Conservation (phyloP, 257 asterid species). For the Coffea eugenioides region DNA sequence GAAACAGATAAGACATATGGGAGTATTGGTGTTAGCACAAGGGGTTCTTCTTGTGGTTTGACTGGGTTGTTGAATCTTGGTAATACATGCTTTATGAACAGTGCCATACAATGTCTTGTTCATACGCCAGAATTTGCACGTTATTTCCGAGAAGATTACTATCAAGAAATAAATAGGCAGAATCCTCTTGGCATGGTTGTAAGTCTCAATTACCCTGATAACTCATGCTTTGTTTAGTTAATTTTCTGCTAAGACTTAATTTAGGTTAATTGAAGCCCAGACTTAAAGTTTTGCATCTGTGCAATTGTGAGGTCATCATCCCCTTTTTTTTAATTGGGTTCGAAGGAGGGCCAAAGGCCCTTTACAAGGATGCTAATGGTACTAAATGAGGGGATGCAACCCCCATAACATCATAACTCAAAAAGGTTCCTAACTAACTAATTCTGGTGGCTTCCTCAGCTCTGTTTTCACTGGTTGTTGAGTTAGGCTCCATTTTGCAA, state of each 20-base stretch:
- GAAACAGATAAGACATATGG: constrained; percentile 65
- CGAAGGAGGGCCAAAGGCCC: too few relatives aligned
- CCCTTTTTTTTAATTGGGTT: too few relatives aligned
- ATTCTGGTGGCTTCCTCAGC: too few relatives aligned
- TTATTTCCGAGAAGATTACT: constrained; percentile 94
- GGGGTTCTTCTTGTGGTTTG: constrained; percentile 93
- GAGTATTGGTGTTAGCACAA: constrained; percentile 78
- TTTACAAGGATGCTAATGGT: too few relatives aligned
- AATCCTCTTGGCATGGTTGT: constrained; percentile 99
- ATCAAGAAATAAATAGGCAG: constrained; percentile 91
- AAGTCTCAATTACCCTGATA: constrained; percentile 43
- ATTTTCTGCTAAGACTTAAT: not conserved
- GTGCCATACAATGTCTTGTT: constrained; percentile 97
- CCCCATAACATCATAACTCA: too few relatives aligned
- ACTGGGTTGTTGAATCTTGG: constrained; percentile 96
- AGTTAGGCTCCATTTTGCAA: too few relatives aligned
- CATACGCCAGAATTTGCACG: constrained; percentile 96
- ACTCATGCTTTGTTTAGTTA: not conserved
- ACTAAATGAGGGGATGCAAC: too few relatives aligned
- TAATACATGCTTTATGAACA: constrained; percentile 97
- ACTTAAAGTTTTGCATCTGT: not conserved
- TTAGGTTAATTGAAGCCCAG: not conserved
- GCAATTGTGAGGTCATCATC: not conserved
- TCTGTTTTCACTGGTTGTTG: too few relatives aligned
- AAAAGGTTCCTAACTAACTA: too few relatives aligned